Evolutionary conservation across 768 basidiomycete species (phyloP).

Genomic region (Termitomyces sp.): DNA sequence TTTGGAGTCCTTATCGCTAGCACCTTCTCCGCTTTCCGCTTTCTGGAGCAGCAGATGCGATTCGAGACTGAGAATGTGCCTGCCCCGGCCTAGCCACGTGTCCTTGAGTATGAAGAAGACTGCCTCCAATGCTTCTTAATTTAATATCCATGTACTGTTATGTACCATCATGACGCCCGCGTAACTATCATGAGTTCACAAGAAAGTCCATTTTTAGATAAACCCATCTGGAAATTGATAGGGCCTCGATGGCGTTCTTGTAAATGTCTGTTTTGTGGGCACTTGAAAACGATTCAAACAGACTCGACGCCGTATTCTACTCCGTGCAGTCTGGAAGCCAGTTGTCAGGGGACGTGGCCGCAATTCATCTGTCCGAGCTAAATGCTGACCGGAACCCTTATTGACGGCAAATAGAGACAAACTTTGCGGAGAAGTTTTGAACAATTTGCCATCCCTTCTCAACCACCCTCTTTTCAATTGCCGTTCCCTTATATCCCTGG

Average conservation of each 20-base stretch:
- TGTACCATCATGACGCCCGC: neutral
- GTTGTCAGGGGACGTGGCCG: slow-evolving; percentile 13
- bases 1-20: neutral
- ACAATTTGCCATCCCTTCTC: neutral
- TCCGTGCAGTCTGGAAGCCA: neutral
- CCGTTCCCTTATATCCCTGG: slow-evolving; percentile 17
- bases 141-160: neutral
- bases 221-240: slow-evolving; percentile 4
- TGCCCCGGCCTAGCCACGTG: neutral
- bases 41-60: neutral
- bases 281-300: neutral
- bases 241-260: neutral
- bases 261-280: neutral
- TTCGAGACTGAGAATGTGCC: neutral
- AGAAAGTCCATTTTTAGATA: neutral
- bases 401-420: slow-evolving; percentile 15
- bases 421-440: slow-evolving; percentile 9
- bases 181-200: neutral
- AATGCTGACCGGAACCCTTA: neutral
- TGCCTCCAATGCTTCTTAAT: neutral
- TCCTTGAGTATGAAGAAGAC: neutral
- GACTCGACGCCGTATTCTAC: neutral
- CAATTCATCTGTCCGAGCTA: neutral
- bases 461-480: slow-evolving; percentile 17
- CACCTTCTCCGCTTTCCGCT: neutral